Evolutionary conservation across 2,329 filamentous ascomycete genomes (phyloP).

Genomic region (Sporothrix brasiliensis): DNA sequence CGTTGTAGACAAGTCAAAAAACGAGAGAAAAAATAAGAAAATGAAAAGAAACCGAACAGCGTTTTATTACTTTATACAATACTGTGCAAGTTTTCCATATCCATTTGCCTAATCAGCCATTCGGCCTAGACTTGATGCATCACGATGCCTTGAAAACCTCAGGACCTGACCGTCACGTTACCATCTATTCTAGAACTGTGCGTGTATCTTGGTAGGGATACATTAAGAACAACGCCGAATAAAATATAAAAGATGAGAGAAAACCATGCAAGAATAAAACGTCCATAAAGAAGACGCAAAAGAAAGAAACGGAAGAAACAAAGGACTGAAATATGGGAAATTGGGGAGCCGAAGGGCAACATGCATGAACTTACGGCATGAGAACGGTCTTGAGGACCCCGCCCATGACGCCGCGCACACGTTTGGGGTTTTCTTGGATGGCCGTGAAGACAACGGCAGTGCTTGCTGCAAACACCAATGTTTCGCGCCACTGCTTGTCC

Average conservation of each 20-base stretch:
- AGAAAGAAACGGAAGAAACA: not conserved
- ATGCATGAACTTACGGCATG: constrained; percentile 27
- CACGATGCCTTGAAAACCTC: too few relatives aligned
- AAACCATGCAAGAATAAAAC: not conserved
- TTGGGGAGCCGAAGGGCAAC: too few relatives aligned
- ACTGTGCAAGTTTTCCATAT: not conserved
- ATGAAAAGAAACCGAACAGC: too few relatives aligned
- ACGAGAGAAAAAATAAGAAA: too few relatives aligned
- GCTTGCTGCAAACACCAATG: constrained; percentile 65
- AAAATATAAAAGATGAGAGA: not conserved
- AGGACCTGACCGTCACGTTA: not conserved
- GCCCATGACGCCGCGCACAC: constrained; percentile 71
- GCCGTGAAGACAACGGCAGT: constrained; percentile 71
- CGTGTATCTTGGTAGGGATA: not conserved
- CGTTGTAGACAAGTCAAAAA: too few relatives aligned
- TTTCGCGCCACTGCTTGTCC: constrained; percentile 69
- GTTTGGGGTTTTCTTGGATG: constrained; percentile 61
- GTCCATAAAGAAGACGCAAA: too few relatives aligned
- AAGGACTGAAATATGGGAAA: not conserved
- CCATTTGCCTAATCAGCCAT: not conserved
- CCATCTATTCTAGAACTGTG: not conserved
- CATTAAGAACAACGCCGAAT: not conserved
- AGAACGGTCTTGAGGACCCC: constrained; percentile 59
- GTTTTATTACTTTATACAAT: not conserved
- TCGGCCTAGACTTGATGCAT: not conserved